A percentile compares a stretch with the other conserved stretches of the same genome.
phyloP scores from a whole-genome alignment of 1,284 basidiomycete genomes.

The Ganoderma meredithae region DNA sequence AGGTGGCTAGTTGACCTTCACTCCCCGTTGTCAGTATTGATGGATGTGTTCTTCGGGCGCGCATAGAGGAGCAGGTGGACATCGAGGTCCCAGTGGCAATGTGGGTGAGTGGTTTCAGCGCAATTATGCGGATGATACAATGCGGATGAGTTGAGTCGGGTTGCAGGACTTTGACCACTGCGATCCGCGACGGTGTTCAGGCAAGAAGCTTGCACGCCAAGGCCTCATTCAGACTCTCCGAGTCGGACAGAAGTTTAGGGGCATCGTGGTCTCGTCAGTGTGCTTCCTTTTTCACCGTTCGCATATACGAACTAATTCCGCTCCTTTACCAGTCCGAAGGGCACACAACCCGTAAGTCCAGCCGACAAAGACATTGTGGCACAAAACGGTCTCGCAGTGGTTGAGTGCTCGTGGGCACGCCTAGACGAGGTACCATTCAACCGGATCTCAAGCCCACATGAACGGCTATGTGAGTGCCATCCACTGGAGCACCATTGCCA shows the following conservation, averaged over 20 bases:
- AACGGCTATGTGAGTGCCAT: conserved; percentile 78
- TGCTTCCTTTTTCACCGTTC: conserved; percentile 2
- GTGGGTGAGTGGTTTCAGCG: conserved; percentile 70
- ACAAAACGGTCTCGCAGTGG: conserved; percentile 87
- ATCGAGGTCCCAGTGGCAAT: conserved; percentile 83
- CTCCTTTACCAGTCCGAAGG: conserved; percentile 75
- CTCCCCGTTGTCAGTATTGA: background rate
- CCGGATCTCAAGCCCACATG: conserved; percentile 93
- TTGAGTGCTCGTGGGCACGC: conserved; percentile 98
- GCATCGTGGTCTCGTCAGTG: conserved; percentile 88
- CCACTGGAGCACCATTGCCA: background rate
- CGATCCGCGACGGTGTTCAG: conserved; percentile 93
- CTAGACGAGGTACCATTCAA: conserved; percentile 94
- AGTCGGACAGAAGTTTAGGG: conserved; percentile 89
- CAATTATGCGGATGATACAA: background rate
- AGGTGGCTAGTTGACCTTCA: conserved; percentile 20
- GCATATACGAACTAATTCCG: background rate
- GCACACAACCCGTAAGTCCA: conserved; percentile 82
- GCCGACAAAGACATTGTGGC: conserved; percentile 86
- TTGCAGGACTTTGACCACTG: conserved; percentile 95
- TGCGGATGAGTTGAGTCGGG: background rate
- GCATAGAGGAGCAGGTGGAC: conserved; percentile 33
- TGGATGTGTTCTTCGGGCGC: background rate
- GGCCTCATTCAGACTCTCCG: conserved; percentile 87
- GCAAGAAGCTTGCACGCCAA: conserved; percentile 90